Evolutionary conservation across 73 alveolate genomes (phyloP), one percentile per base, ranked within the genome.

Genomic region (Paramecium sonneborni): DNA sequence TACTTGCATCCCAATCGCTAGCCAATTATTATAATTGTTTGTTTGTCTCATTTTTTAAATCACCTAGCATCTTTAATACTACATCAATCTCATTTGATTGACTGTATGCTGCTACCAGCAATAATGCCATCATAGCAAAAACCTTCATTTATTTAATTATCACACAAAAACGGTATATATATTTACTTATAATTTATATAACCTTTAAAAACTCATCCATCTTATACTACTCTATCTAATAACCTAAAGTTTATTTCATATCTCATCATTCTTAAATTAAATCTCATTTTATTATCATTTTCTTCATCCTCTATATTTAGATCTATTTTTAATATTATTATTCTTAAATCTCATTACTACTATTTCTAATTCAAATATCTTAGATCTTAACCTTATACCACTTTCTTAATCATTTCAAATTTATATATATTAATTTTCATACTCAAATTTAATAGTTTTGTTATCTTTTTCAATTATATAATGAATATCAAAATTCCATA

Each of bases 31-130:
- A 35, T 35, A 74, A 38, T 74, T 74, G 58, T 35, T 24, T 35
- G 39, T 11, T 24, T 32, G 87, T 43, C 39, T 74, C 28, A 35
- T 32, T 74, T 35, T 38, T 74, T 14, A 74, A 38, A 74, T 74
- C 87, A 5, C 58, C 28, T 10, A 74, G 14, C 58, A 74, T 21
- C 38, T 74, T 35, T 30, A 74, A 43, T 38, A 74, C 87, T 4
- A 74, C 87, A 35, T 74, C 87, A 74, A 74, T 74, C 56, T 74
- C 87, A 35, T 32, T 74, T 67, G 38, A 67, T 24, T 67, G 84
- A 52, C 68, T 15, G 34, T 52, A 52, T 52, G 30, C 68, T 52
- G 68, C 32, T 52, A 21, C 68, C 34, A 52, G 68, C 68, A 52
- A 52, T 52, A 52, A 52, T 52, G 68, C 68, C 68, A 52, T 52